A percentile compares a stretch with the other conserved stretches of the same genome.
Conservation (phyloP, 2,329 filamentous ascomycete genomes). For the Hypoxylon sp. region DNA sequence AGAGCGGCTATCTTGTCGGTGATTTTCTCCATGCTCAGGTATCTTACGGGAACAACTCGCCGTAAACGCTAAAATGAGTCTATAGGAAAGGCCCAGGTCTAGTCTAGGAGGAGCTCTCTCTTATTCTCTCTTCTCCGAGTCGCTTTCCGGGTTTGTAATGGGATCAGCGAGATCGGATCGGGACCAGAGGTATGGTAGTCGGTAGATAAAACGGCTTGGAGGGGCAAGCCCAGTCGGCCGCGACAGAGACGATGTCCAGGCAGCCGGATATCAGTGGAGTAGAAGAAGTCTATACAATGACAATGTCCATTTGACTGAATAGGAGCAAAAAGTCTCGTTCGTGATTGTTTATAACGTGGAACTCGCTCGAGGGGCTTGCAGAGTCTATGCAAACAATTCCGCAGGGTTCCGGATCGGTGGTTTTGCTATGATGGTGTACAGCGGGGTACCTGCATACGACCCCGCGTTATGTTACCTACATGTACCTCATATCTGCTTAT, state of each 20-base stretch:
- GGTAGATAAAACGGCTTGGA: not conserved
- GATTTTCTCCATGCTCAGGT: slow-evolving; percentile 76
- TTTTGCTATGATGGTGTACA: not conserved
- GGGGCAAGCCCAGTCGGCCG: slow-evolving; percentile 3
- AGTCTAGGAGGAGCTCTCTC: not conserved
- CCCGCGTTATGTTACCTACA: not conserved
- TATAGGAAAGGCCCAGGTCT: not conserved
- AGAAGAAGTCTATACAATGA: not conserved
- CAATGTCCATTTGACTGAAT: not conserved
- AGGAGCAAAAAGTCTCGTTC: not conserved
- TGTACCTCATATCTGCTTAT: too few species aligned
- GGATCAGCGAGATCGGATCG: slow-evolving; percentile 1
- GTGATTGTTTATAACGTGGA: not conserved
- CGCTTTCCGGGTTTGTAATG: not conserved
- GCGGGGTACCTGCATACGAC: slow-evolving; percentile 13
- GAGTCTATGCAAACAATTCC: not conserved
- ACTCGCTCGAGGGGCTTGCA: slow-evolving; percentile 3
- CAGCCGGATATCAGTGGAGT: not conserved
- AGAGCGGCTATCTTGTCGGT: slow-evolving; percentile 94
- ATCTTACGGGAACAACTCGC: not conserved
- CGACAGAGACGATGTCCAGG: not conserved
- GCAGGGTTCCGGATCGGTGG: not conserved
- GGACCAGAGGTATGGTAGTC: not conserved
- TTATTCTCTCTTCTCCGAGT: not conserved
- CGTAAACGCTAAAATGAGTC: not conserved